Evolutionary conservation across 257 asterid genomes (phyloP).

Genomic region (Vinca minor): DNA sequence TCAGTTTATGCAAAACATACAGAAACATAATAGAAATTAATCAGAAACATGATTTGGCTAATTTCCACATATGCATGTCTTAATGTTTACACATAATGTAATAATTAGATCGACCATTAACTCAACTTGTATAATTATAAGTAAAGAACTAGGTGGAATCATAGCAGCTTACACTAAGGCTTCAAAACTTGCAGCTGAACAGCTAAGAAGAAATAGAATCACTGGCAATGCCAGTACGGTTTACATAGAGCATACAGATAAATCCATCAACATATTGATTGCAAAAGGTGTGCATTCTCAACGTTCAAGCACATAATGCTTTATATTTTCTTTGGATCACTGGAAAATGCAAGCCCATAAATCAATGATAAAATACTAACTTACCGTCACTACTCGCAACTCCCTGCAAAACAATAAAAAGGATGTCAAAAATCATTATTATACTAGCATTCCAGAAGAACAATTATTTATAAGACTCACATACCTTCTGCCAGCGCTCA

Average conservation of each 20-base stretch:
- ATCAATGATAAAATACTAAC: slow-evolving; percentile 1
- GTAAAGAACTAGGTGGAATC: neutral
- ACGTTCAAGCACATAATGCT: neutral
- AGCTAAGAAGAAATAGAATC: neutral
- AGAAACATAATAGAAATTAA: neutral
- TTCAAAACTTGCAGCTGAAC: neutral
- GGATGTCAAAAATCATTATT: slow-evolving; percentile 18
- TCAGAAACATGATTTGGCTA: neutral
- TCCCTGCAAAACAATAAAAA: slow-evolving; percentile 55
- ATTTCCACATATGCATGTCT: neutral
- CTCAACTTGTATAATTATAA: neutral
- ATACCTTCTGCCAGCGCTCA: slow-evolving; percentile 93
- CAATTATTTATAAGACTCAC: neutral
- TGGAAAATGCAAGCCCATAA: slow-evolving; percentile 1
- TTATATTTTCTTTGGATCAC: neutral
- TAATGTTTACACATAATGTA: neutral
- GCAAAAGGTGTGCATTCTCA: neutral
- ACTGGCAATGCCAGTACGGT: neutral
- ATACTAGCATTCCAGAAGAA: slow-evolving; percentile 10
- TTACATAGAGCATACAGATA: neutral
- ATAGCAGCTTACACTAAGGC: neutral
- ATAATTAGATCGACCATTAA: neutral
- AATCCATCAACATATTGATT: neutral
- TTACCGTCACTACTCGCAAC: slow-evolving; percentile 92
- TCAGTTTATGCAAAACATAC: neutral